Percentiles rank a stretch among this genome's conserved stretches.
These are phyloP conservation scores for Fusarium staphyleae DNA, from an alignment of 2,329 filamentous ascomycete genomes.

Conservation along the genomic window DNA sequence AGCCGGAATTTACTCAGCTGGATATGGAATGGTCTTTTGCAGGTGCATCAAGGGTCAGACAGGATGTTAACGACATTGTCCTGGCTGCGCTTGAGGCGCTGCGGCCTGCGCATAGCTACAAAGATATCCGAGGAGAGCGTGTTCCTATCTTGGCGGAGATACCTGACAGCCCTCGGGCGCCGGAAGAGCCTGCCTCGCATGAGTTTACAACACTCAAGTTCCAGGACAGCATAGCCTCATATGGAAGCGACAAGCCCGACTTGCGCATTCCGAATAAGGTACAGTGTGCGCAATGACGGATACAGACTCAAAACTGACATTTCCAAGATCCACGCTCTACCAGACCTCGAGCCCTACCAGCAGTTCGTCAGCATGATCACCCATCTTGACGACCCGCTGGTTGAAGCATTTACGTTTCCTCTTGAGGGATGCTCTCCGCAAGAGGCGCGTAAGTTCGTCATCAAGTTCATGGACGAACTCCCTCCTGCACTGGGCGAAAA, in stretches of 20 bases:
- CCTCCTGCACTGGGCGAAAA: constrained; percentile 70
- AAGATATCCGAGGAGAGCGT: constrained; percentile 58
- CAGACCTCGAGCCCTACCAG: constrained; percentile 63
- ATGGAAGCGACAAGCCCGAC: constrained; percentile 94
- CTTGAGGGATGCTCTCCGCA: constrained; percentile 60
- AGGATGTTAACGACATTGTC: constrained; percentile 49
- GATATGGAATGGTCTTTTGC: constrained; percentile 95
- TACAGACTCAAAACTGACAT: accelerated
- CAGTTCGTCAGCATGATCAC: constrained; percentile 79
- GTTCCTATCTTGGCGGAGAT: constrained; percentile 45
- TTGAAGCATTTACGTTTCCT: constrained; percentile 77
- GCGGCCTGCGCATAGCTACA: constrained; percentile 61
- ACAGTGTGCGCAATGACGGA: constrained; percentile 29
- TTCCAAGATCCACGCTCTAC: constrained; percentile 67
- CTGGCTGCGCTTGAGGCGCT: constrained; percentile 41
- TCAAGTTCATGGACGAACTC: constrained; percentile 71
- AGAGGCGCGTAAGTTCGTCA: constrained; percentile 67
- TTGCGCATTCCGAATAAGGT: constrained; percentile 75
- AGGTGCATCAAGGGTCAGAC: constrained; percentile 51
- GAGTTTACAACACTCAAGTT: constrained; percentile 48
- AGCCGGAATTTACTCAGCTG: constrained; percentile 94
- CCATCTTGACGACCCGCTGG: constrained; percentile 68
- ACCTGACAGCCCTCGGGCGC: constrained; percentile 10
- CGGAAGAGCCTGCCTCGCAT: constrained; percentile 40
- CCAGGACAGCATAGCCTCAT: constrained; percentile 70